phyloP scores from a whole-genome alignment of 768 basidiomycete species.

The Epithele typhae region DNA sequence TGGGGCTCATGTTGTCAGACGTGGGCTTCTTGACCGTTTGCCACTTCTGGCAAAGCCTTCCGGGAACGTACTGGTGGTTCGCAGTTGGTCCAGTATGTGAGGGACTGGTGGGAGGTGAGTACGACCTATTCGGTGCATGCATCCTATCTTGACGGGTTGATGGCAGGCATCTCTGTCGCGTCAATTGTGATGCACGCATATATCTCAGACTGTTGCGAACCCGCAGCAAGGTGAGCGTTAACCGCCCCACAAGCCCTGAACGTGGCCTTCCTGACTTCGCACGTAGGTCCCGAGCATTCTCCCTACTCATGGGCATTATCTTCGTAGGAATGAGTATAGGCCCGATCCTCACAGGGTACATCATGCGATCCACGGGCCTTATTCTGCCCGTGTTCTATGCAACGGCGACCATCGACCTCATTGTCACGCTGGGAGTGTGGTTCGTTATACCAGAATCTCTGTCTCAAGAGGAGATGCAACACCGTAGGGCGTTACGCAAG shows the following conservation, averaged over 20 bases:
- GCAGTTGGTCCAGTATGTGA: conserved; percentile 61
- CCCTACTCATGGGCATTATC: conserved; percentile 59
- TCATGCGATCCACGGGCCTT: conserved; percentile 53
- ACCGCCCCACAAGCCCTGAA: not conserved
- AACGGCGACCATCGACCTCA: conserved; percentile 43
- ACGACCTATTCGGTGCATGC: too few species aligned
- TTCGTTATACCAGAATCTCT: conserved; percentile 78
- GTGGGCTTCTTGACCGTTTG: conserved; percentile 64
- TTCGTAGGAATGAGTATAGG: conserved; percentile 75
- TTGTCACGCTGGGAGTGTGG: conserved; percentile 46
- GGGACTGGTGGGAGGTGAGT: conserved; percentile 70
- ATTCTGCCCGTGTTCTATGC: conserved; percentile 73
- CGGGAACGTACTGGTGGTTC: conserved; percentile 82
- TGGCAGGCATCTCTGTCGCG: conserved; percentile 20
- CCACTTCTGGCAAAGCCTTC: conserved; percentile 51
- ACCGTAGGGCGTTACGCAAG: conserved; percentile 20
- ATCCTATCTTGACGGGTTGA: not conserved
- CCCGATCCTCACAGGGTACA: conserved; percentile 62
- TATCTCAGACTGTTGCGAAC: conserved; percentile 60
- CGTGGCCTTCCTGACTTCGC: conserved; percentile 4
- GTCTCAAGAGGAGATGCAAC: conserved; percentile 43
- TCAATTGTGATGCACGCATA: conserved; percentile 59
- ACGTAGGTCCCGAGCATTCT: conserved; percentile 59
- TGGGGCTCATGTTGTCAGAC: conserved; percentile 62
- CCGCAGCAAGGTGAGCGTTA: conserved; percentile 44